Conservation (phyloP, 306 rosid species). For the Mucuna pruriens region DNA sequence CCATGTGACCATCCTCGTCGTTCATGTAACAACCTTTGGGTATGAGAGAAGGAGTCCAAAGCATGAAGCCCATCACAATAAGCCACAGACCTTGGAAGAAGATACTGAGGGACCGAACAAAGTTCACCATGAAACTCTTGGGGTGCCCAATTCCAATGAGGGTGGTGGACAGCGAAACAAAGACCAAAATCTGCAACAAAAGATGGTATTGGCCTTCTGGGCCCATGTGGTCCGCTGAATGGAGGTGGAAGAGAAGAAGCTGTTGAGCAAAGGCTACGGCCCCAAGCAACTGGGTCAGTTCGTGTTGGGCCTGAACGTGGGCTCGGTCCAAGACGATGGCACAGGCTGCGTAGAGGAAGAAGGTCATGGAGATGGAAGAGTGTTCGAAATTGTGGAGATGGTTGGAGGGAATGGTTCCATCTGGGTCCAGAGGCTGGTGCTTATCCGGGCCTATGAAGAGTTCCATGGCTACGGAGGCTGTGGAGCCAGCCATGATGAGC, state of each 20-base stretch:
- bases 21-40: conserved; percentile 68
- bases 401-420: conserved; percentile 75
- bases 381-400: conserved; percentile 88
- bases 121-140: conserved; percentile 59
- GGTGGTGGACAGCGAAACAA: conserved; percentile 55
- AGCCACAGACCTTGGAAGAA: conserved; percentile 73
- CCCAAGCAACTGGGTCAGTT: conserved; percentile 56
- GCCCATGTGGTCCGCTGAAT: conserved; percentile 74
- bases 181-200: conserved; percentile 55
- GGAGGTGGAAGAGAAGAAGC: conserved; percentile 69
- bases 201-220: conserved; percentile 85
- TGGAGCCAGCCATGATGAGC: conserved; percentile 54
- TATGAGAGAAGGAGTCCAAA: conserved; percentile 67
- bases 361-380: conserved; percentile 62
- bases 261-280: conserved; percentile 68
- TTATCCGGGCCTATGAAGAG: conserved; percentile 64
- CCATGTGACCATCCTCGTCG: conserved; percentile 61
- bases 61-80: conserved; percentile 63
- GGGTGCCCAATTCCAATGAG: conserved; percentile 61
- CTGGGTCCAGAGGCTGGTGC: conserved; percentile 71
- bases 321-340: conserved; percentile 53
- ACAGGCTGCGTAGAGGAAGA: conserved; percentile 55
- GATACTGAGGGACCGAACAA: conserved; percentile 59
- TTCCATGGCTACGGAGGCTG: conserved; percentile 71
- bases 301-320: conserved; percentile 24